Conservation (phyloP, 495 filamentous ascomycete genomes). For the Penicillium herquei region DNA sequence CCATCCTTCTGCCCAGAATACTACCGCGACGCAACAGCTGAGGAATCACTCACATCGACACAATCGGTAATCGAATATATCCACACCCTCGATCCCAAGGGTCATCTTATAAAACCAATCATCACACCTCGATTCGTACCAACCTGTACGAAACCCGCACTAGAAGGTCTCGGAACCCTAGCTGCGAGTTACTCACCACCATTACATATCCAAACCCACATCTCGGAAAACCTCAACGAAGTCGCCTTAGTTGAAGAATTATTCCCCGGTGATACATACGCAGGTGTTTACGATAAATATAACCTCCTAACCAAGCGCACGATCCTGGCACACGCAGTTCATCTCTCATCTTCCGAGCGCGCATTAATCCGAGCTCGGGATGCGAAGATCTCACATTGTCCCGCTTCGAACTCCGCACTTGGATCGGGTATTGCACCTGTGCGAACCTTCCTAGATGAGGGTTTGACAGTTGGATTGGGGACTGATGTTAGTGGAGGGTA, state of each 20-base stretch:
- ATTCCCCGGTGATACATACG: conserved; percentile 69
- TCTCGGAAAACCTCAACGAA: conserved; percentile 80
- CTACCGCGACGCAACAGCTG: conserved; percentile 68
- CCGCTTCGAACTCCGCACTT: conserved; percentile 77
- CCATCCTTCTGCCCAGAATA: conserved; percentile 60
- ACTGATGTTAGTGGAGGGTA: conserved; percentile 92
- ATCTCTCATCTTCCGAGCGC: conserved; percentile 65
- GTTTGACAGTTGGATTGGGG: conserved; percentile 78
- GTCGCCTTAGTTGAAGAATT: conserved; percentile 63
- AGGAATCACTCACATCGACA: conserved; percentile 41
- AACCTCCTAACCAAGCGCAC: conserved; percentile 69
- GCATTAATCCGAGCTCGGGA: conserved; percentile 56
- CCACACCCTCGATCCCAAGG: conserved; percentile 58
- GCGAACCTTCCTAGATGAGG: conserved; percentile 64
- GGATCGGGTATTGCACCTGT: conserved; percentile 73
- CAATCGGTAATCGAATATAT: conserved; percentile 64
- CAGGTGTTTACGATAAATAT: conserved; percentile 72
- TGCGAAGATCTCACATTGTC: conserved; percentile 79
- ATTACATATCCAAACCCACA: conserved; percentile 83
- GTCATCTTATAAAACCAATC: conserved; percentile 67
- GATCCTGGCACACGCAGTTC: conserved; percentile 83
- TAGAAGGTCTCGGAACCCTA: conserved; percentile 62
- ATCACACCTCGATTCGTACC: conserved; percentile 91
- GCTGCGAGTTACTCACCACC: conserved; percentile 52
- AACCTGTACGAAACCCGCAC: conserved; percentile 58